Conservation (phyloP, 441 rosid species). For the Syzygium malaccense region DNA sequence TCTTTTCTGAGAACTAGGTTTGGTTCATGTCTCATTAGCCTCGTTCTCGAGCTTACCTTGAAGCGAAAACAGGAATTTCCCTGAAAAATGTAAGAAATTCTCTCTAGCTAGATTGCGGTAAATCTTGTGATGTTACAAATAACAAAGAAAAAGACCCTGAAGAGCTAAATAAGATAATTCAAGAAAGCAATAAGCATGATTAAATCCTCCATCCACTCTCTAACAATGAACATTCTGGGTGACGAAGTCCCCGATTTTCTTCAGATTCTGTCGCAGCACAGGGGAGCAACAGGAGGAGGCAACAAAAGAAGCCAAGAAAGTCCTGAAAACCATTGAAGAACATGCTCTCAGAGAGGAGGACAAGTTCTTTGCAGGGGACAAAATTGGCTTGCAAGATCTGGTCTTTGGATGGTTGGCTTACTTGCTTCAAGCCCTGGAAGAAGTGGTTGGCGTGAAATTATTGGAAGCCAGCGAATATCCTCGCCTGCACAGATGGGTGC, state of each 20-base stretch:
- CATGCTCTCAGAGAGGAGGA: constrained; percentile 24
- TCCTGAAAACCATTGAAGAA: constrained; percentile 23
- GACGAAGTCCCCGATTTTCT: constrained; percentile 11
- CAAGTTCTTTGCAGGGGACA: constrained; percentile 38
- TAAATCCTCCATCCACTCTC: not conserved
- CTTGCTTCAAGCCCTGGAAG: constrained; percentile 29
- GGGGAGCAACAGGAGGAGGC: constrained; percentile 35
- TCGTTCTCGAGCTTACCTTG: not conserved
- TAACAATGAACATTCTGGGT: not conserved
- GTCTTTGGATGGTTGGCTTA: constrained; percentile 38
- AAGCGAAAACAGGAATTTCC: not conserved
- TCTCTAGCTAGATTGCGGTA: not conserved
- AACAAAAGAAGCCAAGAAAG: constrained; percentile 17
- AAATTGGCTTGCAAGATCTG: constrained; percentile 28
- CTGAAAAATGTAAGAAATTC: not conserved
- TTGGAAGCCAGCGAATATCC: constrained; percentile 29
- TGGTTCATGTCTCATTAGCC: not conserved
- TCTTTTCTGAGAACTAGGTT: not conserved
- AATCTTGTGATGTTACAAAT: not conserved
- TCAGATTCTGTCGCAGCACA: constrained; percentile 12
- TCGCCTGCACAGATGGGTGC: constrained; percentile 28
- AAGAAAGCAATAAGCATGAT: not conserved
- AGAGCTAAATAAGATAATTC: not conserved
- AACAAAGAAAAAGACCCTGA: not conserved
- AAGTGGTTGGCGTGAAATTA: constrained; percentile 27